A percentile compares a stretch with the other conserved stretches of the same genome.
Evolutionary conservation across 306 rosid genomes (phyloP).

Genomic region (Gastrolobium bilobum): DNA sequence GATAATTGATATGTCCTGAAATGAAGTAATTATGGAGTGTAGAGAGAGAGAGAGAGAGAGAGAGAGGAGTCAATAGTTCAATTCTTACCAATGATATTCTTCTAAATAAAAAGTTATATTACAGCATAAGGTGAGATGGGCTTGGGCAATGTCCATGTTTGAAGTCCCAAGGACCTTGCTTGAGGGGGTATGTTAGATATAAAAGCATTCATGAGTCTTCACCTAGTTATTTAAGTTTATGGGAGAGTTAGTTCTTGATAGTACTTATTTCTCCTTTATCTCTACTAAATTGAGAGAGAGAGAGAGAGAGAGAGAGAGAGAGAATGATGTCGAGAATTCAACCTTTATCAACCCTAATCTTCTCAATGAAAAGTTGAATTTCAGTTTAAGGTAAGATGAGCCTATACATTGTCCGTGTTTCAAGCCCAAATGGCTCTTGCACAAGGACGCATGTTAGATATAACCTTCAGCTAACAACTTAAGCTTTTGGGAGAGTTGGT

Average conservation of each 20-base stretch:
- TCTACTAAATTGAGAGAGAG: too few species aligned
- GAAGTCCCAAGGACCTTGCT: not conserved
- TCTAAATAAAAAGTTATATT: too few species aligned
- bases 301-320: not conserved
- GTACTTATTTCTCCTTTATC: too few species aligned
- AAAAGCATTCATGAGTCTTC: not conserved
- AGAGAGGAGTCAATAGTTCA: not conserved
- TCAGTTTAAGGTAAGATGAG: not conserved
- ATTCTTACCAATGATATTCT: not conserved
- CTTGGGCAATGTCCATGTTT: not conserved
- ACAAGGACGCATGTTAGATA: not conserved
- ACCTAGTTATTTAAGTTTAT: too few species aligned
- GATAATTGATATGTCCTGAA: conserved; percentile 13
- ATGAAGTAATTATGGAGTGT: not conserved
- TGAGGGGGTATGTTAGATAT: not conserved
- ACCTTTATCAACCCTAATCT: not conserved
- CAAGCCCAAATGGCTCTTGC: not conserved
- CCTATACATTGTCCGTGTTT: not conserved
- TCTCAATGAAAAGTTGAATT: too few species aligned
- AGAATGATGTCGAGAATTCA: not conserved
- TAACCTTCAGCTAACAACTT: not conserved
- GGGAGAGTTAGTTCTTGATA: too few species aligned
- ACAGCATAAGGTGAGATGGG: not conserved
- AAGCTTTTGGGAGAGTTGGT: not conserved
- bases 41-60: not conserved